These are phyloP conservation scores for Monosporozyma yasuniensis DNA, from an alignment of 805 yeast genomes.

Conservation along the genomic window DNA sequence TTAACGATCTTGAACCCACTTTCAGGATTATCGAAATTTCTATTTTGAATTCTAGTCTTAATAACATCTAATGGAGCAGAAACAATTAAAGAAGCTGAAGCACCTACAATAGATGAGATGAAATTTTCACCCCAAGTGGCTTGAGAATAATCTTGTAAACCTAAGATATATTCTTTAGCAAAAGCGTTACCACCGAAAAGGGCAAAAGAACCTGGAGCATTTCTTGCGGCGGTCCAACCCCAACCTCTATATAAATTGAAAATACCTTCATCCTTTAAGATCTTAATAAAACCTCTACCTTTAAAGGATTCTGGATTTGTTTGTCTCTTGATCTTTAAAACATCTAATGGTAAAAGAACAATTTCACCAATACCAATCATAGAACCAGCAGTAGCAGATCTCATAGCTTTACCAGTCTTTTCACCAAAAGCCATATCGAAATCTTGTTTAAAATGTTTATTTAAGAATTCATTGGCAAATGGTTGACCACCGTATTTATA, in stretches of 20 bases:
- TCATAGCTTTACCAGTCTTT: constrained; percentile 93
- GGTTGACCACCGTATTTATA: constrained; percentile 99
- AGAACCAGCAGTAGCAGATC: constrained; percentile 97
- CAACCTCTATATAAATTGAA: constrained; percentile 91
- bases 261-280: constrained; percentile 77
- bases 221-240: constrained; percentile 99
- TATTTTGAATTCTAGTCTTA: constrained; percentile 96
- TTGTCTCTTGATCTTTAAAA: constrained; percentile 95
- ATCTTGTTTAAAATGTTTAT: constrained; percentile 56
- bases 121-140: constrained; percentile 97
- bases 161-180: constrained; percentile 92
- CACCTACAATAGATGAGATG: constrained; percentile 90
- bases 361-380: constrained; percentile 97
- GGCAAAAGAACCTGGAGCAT: constrained; percentile 98
- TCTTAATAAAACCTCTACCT: constrained; percentile 91
- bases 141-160: constrained; percentile 72
- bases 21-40: constrained; percentile 91
- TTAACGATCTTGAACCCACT: constrained; percentile 86
- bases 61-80: constrained; percentile 97
- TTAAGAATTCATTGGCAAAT: constrained; percentile 87
- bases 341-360: constrained; percentile 89
- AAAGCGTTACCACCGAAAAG: constrained; percentile 97
- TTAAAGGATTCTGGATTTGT: constrained; percentile 99
- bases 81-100: constrained; percentile 91
- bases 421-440: constrained; percentile 78